These are phyloP conservation scores for Panaeolus cyanescens DNA, from an alignment of 768 basidiomycete genomes.

Conservation along the genomic window DNA sequence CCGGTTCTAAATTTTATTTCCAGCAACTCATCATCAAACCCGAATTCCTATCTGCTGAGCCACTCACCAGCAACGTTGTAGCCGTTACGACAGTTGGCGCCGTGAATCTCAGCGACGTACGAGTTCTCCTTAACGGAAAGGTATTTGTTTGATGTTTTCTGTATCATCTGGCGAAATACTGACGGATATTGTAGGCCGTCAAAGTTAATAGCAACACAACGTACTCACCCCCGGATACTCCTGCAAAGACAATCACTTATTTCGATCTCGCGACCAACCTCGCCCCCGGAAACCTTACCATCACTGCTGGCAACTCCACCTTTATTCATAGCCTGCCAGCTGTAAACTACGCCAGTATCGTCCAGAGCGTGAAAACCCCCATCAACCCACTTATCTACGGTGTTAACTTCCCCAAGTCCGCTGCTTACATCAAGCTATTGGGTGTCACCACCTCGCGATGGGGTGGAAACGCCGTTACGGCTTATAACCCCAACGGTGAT, in stretches of 20 bases:
- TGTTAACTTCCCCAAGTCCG: slow-evolving; percentile 53
- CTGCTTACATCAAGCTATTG: slow-evolving; percentile 21
- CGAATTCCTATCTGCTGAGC: slow-evolving; percentile 53
- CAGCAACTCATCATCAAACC: slow-evolving; percentile 46
- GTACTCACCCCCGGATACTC: slow-evolving; percentile 46
- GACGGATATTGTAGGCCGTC: slow-evolving; percentile 22
- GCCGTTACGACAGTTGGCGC: slow-evolving; percentile 51
- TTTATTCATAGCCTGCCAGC: slow-evolving; percentile 46
- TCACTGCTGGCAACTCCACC: slow-evolving; percentile 39
- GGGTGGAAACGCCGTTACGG: slow-evolving; percentile 35
- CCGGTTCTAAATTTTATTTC: neutral
- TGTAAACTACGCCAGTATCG: slow-evolving; percentile 40
- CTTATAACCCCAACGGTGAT: slow-evolving; percentile 51
- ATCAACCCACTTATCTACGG: slow-evolving; percentile 54
- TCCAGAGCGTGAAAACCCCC: slow-evolving; percentile 32
- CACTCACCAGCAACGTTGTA: slow-evolving; percentile 45
- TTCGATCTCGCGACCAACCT: slow-evolving; percentile 41
- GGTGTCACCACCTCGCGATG: slow-evolving; percentile 2
- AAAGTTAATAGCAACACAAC: slow-evolving; percentile 33
- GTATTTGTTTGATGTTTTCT: slow-evolving; percentile 21
- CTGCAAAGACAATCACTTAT: slow-evolving; percentile 49
- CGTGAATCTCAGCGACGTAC: slow-evolving; percentile 41
- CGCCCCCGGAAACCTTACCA: slow-evolving; percentile 40
- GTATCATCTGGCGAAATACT: neutral
- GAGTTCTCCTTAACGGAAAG: slow-evolving; percentile 38